These are phyloP conservation scores for Ustilaginoidea virens DNA, from an alignment of 2,329 filamentous ascomycete species.

Conservation along the genomic window DNA sequence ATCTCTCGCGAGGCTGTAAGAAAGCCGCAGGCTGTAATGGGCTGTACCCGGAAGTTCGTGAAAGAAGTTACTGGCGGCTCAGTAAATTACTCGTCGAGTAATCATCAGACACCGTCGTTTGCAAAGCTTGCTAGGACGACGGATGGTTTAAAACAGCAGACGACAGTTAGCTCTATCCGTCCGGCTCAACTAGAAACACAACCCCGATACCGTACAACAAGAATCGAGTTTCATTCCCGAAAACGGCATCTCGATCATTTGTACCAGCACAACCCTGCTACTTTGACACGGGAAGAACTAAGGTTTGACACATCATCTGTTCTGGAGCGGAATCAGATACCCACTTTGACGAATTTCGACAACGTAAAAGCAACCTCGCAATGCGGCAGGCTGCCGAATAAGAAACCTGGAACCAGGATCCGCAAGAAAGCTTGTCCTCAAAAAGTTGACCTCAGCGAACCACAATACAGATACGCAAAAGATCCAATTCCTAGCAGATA, in stretches of 20 bases:
- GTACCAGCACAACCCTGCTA: slow-evolving; percentile 23
- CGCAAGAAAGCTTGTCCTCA: slow-evolving; percentile 29
- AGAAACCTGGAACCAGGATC: slow-evolving; percentile 12
- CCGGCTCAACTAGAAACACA: slow-evolving; percentile 42
- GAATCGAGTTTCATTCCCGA: slow-evolving; percentile 28
- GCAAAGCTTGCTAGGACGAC: not conserved
- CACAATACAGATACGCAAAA: slow-evolving; percentile 36
- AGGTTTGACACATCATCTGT: no score
- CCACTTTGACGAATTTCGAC: no score
- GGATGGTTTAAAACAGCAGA: not conserved
- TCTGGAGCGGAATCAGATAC: no score
- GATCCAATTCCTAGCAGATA: slow-evolving; percentile 27
- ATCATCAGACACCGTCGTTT: not conserved
- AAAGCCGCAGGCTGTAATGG: no score
- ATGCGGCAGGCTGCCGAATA: not conserved
- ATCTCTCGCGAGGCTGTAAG: not conserved
- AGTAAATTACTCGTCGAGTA: slow-evolving; percentile 10
- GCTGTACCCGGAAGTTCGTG: slow-evolving; percentile 15
- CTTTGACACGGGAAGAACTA: not conserved
- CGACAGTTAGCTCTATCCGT: slow-evolving; percentile 9
- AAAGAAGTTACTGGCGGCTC: slow-evolving; percentile 13
- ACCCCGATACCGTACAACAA: slow-evolving; percentile 17
- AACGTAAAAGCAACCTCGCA: no score
- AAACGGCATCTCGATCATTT: slow-evolving; percentile 41
- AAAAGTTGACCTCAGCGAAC: slow-evolving; percentile 31